A percentile compares a stretch with the other conserved stretches of the same genome.
Conservation (phyloP, 2,329 filamentous ascomycete species). For the Diplodia corticola region DNA sequence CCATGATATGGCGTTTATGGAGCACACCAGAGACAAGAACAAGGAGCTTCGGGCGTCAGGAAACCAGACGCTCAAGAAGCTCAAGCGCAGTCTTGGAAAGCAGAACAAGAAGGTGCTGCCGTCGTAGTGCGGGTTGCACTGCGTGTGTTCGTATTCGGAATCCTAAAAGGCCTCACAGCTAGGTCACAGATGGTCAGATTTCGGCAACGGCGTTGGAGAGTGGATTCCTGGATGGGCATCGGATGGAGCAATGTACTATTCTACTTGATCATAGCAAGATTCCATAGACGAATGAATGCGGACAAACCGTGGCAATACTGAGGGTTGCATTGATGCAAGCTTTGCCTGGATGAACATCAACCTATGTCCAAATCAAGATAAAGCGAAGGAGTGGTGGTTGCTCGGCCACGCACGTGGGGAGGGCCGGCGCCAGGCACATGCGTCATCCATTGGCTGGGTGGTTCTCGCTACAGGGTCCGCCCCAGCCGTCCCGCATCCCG, state of each 20-base stretch:
- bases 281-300: background rate
- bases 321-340: background rate
- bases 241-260: background rate
- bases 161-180: background rate
- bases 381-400: background rate
- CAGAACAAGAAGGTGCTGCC: constrained; percentile 13
- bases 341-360: too few relatives aligned
- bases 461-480: background rate
- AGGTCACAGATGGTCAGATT: background rate
- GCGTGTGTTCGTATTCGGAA: background rate
- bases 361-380: background rate
- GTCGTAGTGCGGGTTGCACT: background rate
- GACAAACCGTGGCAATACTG: background rate
- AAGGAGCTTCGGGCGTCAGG: constrained; percentile 18
- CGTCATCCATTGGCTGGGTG: constrained; percentile 11
- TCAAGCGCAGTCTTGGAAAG: constrained; percentile 16
- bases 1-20: constrained; percentile 86
- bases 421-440: constrained; percentile 7
- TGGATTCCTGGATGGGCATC: background rate
- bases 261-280: background rate
- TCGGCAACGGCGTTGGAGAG: background rate
- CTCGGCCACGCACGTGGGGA: constrained; percentile 9
- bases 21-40: constrained; percentile 31
- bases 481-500: constrained; percentile 5
- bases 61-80: constrained; percentile 22